A percentile compares a stretch with the other conserved stretches of the same genome.
phyloP scores from a whole-genome alignment of 306 rosid species.

The Vicia villosa region DNA sequence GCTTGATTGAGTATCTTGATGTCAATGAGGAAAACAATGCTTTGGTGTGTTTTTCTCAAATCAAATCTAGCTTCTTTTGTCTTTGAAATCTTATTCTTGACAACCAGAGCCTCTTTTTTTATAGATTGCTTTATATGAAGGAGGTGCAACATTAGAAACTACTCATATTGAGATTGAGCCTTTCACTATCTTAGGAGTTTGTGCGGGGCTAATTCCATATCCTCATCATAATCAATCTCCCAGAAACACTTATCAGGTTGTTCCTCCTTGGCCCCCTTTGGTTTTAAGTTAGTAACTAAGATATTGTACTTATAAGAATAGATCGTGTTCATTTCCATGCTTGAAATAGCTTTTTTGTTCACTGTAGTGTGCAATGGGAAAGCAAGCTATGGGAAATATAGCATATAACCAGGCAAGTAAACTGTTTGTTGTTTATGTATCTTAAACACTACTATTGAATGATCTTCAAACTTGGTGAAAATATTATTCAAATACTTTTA shows the following conservation, averaged over 20 bases:
- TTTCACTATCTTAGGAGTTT: slow-evolving; percentile 83
- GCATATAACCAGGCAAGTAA: slow-evolving; percentile 80
- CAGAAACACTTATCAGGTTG: slow-evolving; percentile 91
- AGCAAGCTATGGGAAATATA: slow-evolving; percentile 97
- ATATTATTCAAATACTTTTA: not conserved
- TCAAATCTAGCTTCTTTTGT: too few relatives aligned
- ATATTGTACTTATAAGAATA: not conserved
- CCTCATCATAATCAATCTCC: slow-evolving; percentile 99
- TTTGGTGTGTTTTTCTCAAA: slow-evolving; percentile 58
- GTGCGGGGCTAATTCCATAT: slow-evolving; percentile 90
- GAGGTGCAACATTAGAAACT: slow-evolving; percentile 64
- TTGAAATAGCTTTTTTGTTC: slow-evolving; percentile 29
- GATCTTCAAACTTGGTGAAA: not conserved
- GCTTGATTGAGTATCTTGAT: slow-evolving; percentile 91
- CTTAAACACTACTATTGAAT: not conserved
- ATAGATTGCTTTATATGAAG: slow-evolving; percentile 88
- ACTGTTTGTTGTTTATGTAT: slow-evolving; percentile 27
- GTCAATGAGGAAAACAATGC: slow-evolving; percentile 95
- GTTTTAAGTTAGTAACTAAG: not conserved
- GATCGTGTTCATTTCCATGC: slow-evolving; percentile 1
- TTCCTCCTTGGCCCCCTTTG: not conserved
- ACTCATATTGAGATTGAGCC: slow-evolving; percentile 95
- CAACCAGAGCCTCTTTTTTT: slow-evolving; percentile 4
- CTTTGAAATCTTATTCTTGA: slow-evolving; percentile 16
- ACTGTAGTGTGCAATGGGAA: slow-evolving; percentile 91